Evolutionary conservation across 192 early-diverging fungal genomes (phyloP).

Genomic region (Chytriomyces sp.): DNA sequence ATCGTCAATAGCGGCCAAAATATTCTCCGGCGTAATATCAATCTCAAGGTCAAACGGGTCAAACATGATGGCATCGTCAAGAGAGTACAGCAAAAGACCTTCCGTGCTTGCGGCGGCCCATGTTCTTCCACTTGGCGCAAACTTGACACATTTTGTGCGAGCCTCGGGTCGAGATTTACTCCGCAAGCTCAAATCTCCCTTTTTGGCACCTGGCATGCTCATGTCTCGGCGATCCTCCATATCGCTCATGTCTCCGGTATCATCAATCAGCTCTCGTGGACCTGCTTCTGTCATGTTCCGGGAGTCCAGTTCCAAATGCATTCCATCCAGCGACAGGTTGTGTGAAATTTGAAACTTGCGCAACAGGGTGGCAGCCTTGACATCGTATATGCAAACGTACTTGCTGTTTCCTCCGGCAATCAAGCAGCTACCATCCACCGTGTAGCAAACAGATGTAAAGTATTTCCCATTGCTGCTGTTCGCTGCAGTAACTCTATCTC

Average conservation of each 20-base stretch:
- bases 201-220: conserved; percentile 85
- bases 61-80: conserved; percentile 91
- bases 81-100: conserved; percentile 91
- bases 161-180: conserved; percentile 71
- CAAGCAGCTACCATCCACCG: conserved; percentile 88
- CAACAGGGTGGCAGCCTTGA: conserved; percentile 71
- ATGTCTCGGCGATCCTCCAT: conserved; percentile 81
- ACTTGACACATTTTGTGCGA: conserved; percentile 83
- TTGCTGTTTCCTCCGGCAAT: conserved; percentile 95
- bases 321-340: conserved; percentile 93
- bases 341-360: conserved; percentile 90
- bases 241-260: conserved; percentile 81
- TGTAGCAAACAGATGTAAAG: conserved; percentile 94
- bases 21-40: conserved; percentile 90
- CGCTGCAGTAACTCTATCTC: conserved; percentile 80
- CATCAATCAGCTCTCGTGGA: conserved; percentile 80
- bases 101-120: conserved; percentile 98
- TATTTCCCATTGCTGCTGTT: conserved; percentile 84
- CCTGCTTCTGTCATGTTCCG: conserved; percentile 96
- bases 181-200: conserved; percentile 83
- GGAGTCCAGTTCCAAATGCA: conserved; percentile 86
- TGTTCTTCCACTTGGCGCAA: conserved; percentile 91
- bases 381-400: conserved; percentile 95
- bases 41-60: conserved; percentile 99
- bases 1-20: conserved; percentile 70